Evolutionary conservation across 176 grass and related monocot species (phyloP), one percentile per base, ranked within the genome.

Genomic region (Hsuehochloa calcarea): DNA sequence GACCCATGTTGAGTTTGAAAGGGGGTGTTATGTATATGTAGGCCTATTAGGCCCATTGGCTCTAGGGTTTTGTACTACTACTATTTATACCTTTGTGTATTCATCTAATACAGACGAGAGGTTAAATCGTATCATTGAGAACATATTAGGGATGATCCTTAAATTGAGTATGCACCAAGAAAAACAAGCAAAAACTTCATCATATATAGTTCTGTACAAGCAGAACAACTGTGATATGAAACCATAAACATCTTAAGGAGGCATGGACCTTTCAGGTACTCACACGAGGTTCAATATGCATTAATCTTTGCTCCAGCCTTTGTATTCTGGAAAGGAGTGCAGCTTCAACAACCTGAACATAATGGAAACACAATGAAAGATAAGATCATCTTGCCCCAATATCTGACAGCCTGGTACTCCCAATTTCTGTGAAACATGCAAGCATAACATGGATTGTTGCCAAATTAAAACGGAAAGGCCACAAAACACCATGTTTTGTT

Each of bases 271-370:
- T 82, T 82, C 74, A 64, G 68, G 44, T 86, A 95, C 95, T 94
- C 82, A 98, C 96, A 82, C 90, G 93, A 84, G 96, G 96, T 85
- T 98, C 93, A 61, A 96, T 82, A 68, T 92, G 82, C 89, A 98
- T 96, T 87, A 98, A 78, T 79, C 86, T 95, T 35, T 86, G 90
- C 54, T 98, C 96, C 77, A 98, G 47, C 77, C 88, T 89, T 82
- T 94, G 86, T 89, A 98, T 98, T 91, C 96, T 93, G 19, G 93
- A 98, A 74, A 98, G 62, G 19, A 98, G 81, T 84, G 96, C 93
- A 62, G 96, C 96, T 94, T 98, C 96, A 5, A 98, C 93, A 91
- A 98, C 96, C 96, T 98, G 72, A 71, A 76, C 23, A 79, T 62
- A 66, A 47, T 13, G 29, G 51, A 73, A 74, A 68, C 55, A 85